Evolutionary conservation across 345 rosid species (phyloP).

Genomic region (Corchorus capsularis): DNA sequence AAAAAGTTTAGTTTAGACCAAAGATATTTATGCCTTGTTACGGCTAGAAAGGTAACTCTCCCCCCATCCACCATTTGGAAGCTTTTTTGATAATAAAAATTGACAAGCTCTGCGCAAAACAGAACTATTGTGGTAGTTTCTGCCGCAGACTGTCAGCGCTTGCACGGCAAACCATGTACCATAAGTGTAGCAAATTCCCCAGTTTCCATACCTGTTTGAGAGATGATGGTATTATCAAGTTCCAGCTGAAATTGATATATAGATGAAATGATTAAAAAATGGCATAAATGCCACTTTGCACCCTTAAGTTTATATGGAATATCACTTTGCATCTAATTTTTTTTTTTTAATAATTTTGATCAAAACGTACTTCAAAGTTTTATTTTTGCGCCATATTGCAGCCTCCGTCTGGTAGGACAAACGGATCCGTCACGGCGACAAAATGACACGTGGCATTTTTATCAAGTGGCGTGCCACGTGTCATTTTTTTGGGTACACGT

Average conservation of each 20-base stretch:
- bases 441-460: too few relatives aligned
- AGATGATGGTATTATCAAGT: background rate
- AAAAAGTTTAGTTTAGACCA: too few relatives aligned
- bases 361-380: too few relatives aligned
- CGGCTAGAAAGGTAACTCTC: constrained; percentile 64
- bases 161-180: constrained; percentile 59
- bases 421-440: too few relatives aligned
- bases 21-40: constrained; percentile 32
- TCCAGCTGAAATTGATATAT: background rate
- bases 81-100: constrained; percentile 52
- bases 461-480: too few relatives aligned
- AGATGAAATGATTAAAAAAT: background rate
- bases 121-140: constrained; percentile 35
- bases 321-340: too few relatives aligned
- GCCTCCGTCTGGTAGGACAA: too few relatives aligned
- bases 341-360: too few relatives aligned
- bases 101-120: constrained; percentile 48
- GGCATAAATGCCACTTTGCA: too few relatives aligned
- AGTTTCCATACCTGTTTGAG: constrained; percentile 51
- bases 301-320: too few relatives aligned
- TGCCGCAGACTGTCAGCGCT: constrained; percentile 52
- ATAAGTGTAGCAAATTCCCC: constrained; percentile 74
- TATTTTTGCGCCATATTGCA: too few relatives aligned
- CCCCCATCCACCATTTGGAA: constrained; percentile 70
- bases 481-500: too few relatives aligned